Evolutionary conservation across 768 basidiomycete genomes (phyloP).

Genomic region (Termitomyces sp.): DNA sequence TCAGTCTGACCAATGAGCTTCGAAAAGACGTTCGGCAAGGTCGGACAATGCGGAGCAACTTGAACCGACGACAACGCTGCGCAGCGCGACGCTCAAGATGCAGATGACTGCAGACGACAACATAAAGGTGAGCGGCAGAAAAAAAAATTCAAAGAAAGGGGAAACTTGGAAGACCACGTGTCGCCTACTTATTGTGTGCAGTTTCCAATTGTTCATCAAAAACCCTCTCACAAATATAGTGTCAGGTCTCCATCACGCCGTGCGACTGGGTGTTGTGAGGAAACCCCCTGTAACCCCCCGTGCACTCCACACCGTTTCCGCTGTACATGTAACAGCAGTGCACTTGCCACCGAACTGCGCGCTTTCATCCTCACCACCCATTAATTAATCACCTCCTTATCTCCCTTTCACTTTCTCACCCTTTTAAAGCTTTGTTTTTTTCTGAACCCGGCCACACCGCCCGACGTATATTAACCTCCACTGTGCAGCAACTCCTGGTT

Average conservation of each 20-base stretch:
- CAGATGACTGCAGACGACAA: too few species aligned
- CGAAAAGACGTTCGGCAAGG: too few species aligned
- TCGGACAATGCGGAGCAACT: too few species aligned
- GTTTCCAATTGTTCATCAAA: constrained; percentile 12
- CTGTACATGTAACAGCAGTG: constrained; percentile 13
- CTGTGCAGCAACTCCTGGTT: neutral
- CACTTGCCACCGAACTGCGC: neutral
- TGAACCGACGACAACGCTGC: too few species aligned
- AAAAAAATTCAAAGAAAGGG: neutral
- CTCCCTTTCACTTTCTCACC: neutral
- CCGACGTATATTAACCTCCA: neutral
- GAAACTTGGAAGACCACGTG: constrained; percentile 7
- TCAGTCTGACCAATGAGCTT: too few species aligned
- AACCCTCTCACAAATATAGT: constrained; percentile 7
- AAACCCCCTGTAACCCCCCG: constrained; percentile 9
- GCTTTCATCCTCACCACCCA: neutral
- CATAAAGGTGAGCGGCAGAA: neutral
- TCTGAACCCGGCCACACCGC: neutral
- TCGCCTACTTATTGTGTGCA: neutral
- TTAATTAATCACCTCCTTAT: neutral
- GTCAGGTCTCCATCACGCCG: constrained; percentile 9
- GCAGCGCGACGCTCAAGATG: too few species aligned
- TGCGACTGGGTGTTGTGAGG: constrained; percentile 4
- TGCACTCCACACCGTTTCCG: constrained; percentile 4
- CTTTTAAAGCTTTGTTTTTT: neutral